Conservation (phyloP, 2,329 filamentous ascomycete genomes). For the Penicillium sp. region DNA sequence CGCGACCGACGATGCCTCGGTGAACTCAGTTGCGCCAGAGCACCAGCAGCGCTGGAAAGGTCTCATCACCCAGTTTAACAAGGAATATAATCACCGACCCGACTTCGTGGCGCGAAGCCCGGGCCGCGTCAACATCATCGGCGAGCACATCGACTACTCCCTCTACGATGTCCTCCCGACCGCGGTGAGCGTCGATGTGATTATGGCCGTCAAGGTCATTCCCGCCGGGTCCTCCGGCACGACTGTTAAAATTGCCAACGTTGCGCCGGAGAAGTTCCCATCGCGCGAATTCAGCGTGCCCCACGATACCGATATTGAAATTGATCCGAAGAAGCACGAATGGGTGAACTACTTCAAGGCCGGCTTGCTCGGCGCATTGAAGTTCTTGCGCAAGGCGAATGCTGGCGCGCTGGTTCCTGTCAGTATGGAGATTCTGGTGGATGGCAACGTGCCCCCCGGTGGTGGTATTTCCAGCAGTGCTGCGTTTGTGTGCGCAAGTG, state of each 20-base stretch:
- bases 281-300: slow-evolving; percentile 73
- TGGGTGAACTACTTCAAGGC: slow-evolving; percentile 99
- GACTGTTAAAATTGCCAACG: slow-evolving; percentile 78
- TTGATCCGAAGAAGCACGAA: slow-evolving; percentile 82
- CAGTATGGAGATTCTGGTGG: slow-evolving; percentile 84
- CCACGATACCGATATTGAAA: slow-evolving; percentile 64
- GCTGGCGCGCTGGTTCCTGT: slow-evolving; percentile 64
- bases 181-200: slow-evolving; percentile 87
- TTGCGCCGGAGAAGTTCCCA: slow-evolving; percentile 74
- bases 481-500: slow-evolving; percentile 87
- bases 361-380: slow-evolving; percentile 78
- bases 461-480: slow-evolving; percentile 93
- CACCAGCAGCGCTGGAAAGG: slow-evolving; percentile 76
- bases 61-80: slow-evolving; percentile 70
- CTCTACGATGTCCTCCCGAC: slow-evolving; percentile 95
- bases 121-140: slow-evolving; percentile 95
- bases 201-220: slow-evolving; percentile 73
- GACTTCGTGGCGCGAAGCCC: slow-evolving; percentile 88
- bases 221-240: slow-evolving; percentile 48
- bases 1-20: slow-evolving; percentile 74
- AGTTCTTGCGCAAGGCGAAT: slow-evolving; percentile 70
- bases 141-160: slow-evolving; percentile 98
- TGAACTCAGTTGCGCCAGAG: slow-evolving; percentile 64
- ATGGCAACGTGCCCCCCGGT: slow-evolving; percentile 88
- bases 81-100: slow-evolving; percentile 68